These are phyloP conservation scores for Colletotrichum musae DNA, from an alignment of 2,329 filamentous ascomycete species.

Conservation along the genomic window DNA sequence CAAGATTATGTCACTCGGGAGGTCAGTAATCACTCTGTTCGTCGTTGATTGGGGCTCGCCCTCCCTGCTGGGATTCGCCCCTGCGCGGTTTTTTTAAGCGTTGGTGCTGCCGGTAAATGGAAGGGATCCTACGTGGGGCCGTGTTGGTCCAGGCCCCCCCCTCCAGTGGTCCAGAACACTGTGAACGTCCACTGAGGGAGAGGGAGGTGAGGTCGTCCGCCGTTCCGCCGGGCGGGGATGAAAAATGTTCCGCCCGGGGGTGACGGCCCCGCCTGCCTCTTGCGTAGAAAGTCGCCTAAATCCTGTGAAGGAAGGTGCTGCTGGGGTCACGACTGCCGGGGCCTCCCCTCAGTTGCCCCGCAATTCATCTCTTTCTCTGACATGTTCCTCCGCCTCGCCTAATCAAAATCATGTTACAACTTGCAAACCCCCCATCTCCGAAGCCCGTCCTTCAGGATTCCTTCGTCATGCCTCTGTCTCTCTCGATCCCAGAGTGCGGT, in stretches of 20 bases:
- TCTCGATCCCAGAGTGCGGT: too few relatives aligned
- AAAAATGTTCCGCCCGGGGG: slow-evolving; percentile 4
- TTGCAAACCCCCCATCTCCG: slow-evolving; percentile 4
- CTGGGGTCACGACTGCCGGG: neutral
- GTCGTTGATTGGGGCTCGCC: neutral
- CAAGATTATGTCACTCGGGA: slow-evolving; percentile 17
- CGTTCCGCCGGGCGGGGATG: neutral
- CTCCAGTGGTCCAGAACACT: neutral
- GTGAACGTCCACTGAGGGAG: neutral
- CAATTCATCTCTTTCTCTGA: slow-evolving; percentile 3
- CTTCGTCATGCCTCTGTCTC: slow-evolving; percentile 2
- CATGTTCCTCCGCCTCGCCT: slow-evolving; percentile 5
- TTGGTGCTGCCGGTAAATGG: slow-evolving; percentile 27
- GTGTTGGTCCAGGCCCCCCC: slow-evolving; percentile 25
- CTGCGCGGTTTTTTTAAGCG: slow-evolving; percentile 20
- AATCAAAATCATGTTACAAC: slow-evolving; percentile 21
- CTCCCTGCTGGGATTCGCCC: neutral
- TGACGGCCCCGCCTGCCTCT: neutral
- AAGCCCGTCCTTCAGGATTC: slow-evolving; percentile 8
- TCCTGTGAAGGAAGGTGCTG: neutral
- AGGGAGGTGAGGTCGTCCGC: too few relatives aligned
- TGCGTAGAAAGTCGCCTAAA: neutral
- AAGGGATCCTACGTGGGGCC: slow-evolving; percentile 32
- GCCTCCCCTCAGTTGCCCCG: neutral
- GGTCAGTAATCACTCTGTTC: neutral